These are phyloP conservation scores for Sarocladium kiliense DNA, from an alignment of 2,329 filamentous ascomycete species.

Conservation along the genomic window DNA sequence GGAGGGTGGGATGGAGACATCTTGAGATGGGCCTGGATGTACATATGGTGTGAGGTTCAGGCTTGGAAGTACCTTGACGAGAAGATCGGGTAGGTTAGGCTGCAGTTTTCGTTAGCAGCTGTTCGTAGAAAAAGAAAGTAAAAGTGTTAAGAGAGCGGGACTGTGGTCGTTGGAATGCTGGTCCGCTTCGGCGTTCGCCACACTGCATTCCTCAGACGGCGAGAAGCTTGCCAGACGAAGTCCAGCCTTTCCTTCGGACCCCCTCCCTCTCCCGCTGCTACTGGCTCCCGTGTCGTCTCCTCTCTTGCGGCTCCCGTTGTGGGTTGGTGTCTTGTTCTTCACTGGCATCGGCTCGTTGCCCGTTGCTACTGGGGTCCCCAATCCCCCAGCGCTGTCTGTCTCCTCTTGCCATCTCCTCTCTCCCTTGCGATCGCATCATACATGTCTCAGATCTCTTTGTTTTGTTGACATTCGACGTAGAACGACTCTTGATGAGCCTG, in stretches of 20 bases:
- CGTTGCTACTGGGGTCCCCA: neutral
- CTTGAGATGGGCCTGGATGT: neutral
- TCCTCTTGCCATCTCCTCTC: neutral
- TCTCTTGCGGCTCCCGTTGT: neutral
- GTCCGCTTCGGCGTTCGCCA: slow-evolving; percentile 9
- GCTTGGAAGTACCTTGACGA: neutral
- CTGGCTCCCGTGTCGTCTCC: neutral
- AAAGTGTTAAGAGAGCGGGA: neutral
- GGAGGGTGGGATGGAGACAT: neutral
- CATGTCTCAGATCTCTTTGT: slow-evolving; percentile 9
- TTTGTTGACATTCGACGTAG: slow-evolving; percentile 2
- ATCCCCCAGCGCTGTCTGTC: no score
- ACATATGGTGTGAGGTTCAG: no score
- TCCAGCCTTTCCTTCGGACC: slow-evolving; percentile 1
- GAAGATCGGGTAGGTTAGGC: neutral
- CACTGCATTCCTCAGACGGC: slow-evolving; percentile 6
- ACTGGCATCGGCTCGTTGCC: neutral
- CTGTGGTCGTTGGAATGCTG: slow-evolving; percentile 4
- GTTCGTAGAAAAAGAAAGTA: neutral
- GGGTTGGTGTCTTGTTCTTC: neutral
- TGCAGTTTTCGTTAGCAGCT: neutral
- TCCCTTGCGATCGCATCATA: slow-evolving; percentile 7
- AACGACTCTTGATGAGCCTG: neutral
- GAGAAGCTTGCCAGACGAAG: slow-evolving; percentile 2
- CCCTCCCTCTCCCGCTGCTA: neutral